Evolutionary conservation across 2,329 filamentous ascomycete species (phyloP).

Genomic region (Penicillium capsulatum): DNA sequence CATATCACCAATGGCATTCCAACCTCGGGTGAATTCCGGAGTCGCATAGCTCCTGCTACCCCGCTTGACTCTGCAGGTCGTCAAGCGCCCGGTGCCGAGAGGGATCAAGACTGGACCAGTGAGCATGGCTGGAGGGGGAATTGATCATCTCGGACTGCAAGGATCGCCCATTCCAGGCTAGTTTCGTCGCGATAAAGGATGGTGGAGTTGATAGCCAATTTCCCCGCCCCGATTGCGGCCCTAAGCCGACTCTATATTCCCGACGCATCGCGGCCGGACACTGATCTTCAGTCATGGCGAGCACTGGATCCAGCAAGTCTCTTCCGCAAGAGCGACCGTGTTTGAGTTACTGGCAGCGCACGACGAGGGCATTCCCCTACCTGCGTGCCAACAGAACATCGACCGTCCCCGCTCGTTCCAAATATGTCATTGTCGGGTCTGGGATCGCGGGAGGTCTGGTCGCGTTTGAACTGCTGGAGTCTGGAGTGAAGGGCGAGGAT

Average conservation of each 20-base stretch:
- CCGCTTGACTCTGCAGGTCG: neutral
- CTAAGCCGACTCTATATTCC: no score
- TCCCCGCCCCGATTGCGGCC: no score
- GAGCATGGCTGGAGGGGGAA: no score
- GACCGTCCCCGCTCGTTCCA: slow-evolving; percentile 3
- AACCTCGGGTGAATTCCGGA: neutral
- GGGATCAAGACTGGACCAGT: no score
- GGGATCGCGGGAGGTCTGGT: slow-evolving; percentile 19
- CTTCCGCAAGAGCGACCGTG: slow-evolving; percentile 26
- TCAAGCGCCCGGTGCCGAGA: no score
- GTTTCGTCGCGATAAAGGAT: no score
- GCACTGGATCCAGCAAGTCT: slow-evolving; percentile 13
- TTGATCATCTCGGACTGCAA: no score
- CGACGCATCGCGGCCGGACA: no score
- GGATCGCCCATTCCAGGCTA: no score
- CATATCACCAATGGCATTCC: slow-evolving; percentile 6
- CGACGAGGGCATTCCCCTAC: slow-evolving; percentile 19
- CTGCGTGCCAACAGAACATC: slow-evolving; percentile 10
- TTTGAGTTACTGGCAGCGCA: slow-evolving; percentile 35
- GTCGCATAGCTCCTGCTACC: neutral
- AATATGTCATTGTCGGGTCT: slow-evolving; percentile 21
- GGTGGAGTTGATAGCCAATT: no score
- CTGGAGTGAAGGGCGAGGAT: slow-evolving; percentile 14
- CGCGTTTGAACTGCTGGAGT: slow-evolving; percentile 17
- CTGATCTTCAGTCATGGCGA: slow-evolving; percentile 1